These are phyloP conservation scores for Carex sylvatica DNA, from an alignment of 202 grass and related monocot genomes.

Conservation along the genomic window DNA sequence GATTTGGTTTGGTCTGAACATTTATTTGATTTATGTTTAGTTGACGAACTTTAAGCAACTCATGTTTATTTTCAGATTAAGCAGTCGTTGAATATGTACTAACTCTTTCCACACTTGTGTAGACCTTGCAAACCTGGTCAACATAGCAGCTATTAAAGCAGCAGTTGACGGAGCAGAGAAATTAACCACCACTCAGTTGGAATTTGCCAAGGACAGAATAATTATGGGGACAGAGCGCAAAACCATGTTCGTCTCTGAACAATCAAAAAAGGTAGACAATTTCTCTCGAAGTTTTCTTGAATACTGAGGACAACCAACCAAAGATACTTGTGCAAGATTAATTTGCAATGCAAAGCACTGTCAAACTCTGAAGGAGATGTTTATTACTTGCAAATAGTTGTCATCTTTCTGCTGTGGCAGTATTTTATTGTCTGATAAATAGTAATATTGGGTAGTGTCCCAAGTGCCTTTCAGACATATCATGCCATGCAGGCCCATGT, in stretches of 20 bases:
- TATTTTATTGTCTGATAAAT: neutral
- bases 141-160: slow-evolving; percentile 98
- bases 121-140: slow-evolving; percentile 99
- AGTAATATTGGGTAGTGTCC: neutral
- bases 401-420: neutral
- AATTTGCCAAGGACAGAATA: slow-evolving; percentile 97
- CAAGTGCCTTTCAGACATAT: no score
- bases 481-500: no score
- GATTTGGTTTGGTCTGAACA: neutral
- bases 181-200: slow-evolving; percentile 61
- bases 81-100: neutral
- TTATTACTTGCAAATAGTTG: slow-evolving; percentile 6
- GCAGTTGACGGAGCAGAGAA: slow-evolving; percentile 92
- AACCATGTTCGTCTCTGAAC: slow-evolving; percentile 88
- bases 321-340: slow-evolving; percentile 14
- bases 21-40: slow-evolving; percentile 1
- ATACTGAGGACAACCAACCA: neutral
- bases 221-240: slow-evolving; percentile 98
- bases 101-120: slow-evolving; percentile 35
- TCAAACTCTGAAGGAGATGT: slow-evolving; percentile 18
- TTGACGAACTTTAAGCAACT: neutral
- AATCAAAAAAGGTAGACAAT: slow-evolving; percentile 74
- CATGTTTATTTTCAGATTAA: slow-evolving; percentile 20
- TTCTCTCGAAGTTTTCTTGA: slow-evolving; percentile 27
- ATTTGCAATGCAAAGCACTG: neutral